Evolutionary conservation across 2,329 filamentous ascomycete species (phyloP), one percentile per base, ranked within the genome.

Genomic region (Colletotrichum incanum): DNA sequence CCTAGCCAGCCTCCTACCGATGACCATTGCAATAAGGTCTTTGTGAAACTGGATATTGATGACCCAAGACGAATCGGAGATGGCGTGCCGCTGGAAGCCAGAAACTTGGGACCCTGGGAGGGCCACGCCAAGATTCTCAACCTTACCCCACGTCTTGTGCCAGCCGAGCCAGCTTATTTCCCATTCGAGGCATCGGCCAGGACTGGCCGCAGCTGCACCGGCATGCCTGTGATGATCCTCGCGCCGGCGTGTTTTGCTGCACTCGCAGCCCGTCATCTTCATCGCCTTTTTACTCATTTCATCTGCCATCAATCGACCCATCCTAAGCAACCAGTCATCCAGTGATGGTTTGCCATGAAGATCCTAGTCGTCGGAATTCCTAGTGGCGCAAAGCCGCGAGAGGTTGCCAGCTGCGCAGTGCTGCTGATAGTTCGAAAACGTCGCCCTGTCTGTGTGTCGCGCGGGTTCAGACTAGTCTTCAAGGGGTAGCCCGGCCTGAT

Each of bases 141-240:
- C 62, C 67, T 73, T 71, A 71, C 71, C 71, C 71, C 71, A 73
- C 67, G 71, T 72, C 65, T 59, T 60, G 43, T 68, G 65, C 34
- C 65, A 58, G 68, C 64, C 65, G 65, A 68, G 56, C 54, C 70
- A 73, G 67, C 67, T 71, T 71, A 50, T 58, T 73, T 71, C 71
- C 67, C 54, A 62, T 73, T 67, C 52, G 20, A 73, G 67, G 65
- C 65, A 69, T 69, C 70, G 62, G 58, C 59, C 58, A 54, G 60
- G 39, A 72, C 69, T 70, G 59, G 59, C 54, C 47, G 54, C 59
- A 70, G 60, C 59, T 70, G 66, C 65, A 65, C 60, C 65, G 45
- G 47, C 59, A 72, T 70, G 70, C 70, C 70, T 72, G 70, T 23
- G 70, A 60, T 72, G 70, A 72, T 72, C 70, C 54, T 72, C 63